These are phyloP conservation scores for Camelina neglecta DNA, from an alignment of 345 rosid species.

Conservation along the genomic window DNA sequence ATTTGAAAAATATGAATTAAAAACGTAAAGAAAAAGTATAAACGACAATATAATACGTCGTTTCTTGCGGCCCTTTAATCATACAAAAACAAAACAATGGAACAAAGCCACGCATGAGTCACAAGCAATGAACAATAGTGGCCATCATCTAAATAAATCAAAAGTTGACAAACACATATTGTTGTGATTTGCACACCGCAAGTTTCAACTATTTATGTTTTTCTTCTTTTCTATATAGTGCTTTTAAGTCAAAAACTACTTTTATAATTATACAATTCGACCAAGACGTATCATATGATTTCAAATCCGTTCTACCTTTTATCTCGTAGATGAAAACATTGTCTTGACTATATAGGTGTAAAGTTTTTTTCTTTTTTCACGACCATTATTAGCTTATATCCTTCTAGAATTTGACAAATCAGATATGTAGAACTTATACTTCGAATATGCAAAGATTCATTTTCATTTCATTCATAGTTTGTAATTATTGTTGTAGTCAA, in stretches of 20 bases:
- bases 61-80: constrained; percentile 32
- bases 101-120: constrained; percentile 40
- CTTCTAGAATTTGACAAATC: constrained; percentile 27
- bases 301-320: constrained; percentile 10
- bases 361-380: neutral
- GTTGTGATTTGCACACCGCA: constrained; percentile 36
- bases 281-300: constrained; percentile 23
- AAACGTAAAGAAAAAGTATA: constrained; percentile 23
- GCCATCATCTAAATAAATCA: constrained; percentile 21
- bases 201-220: constrained; percentile 29
- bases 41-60: constrained; percentile 34
- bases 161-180: constrained; percentile 25
- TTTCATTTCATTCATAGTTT: constrained; percentile 20
- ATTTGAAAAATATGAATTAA: constrained; percentile 4
- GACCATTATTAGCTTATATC: constrained; percentile 6
- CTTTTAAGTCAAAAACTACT: constrained; percentile 33
- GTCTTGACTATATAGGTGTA: constrained; percentile 1
- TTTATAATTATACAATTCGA: constrained; percentile 27
- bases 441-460: neutral
- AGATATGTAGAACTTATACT: neutral
- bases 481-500: constrained; percentile 4
- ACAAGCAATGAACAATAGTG: constrained; percentile 32
- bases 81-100: constrained; percentile 20
- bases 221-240: constrained; percentile 1
- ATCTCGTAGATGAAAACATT: constrained; percentile 15